Base-by-base conservation (phyloP, 2,329 filamentous ascomycete species). In the Xylariales sp. region DNA sequence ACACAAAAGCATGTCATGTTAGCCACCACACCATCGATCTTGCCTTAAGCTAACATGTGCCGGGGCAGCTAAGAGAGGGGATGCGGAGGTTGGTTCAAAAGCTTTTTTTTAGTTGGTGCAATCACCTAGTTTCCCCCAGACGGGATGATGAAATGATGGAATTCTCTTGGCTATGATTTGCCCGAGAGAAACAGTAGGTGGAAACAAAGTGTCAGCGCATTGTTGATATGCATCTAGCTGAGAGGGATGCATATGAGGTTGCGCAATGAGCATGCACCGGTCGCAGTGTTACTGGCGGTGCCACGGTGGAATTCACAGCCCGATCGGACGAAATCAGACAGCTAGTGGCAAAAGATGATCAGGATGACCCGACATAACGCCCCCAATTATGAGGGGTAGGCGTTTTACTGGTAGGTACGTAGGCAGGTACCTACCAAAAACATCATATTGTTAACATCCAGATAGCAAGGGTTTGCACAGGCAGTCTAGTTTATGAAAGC, bases 51-150 rank as follows among this genome's bases (percentile, higher is more conserved):
- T 12, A 58, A 48, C 14, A 10, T 62, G 54, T 62, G 34, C 65
- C 65, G 68, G 58, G 68, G 61, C 45, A 49, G 8, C 36, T 46
- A n/a, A 55, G 50, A 39, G 34, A 23, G 6, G 8, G 6, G 39
- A 36, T 49, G 48, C 61, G 50, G 60, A 10, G 61, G 61, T 36
- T 4, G 1, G 12, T 7, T 7, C 5, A 34, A 18, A 14, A 23
- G 10, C 34, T 45, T 23, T 45, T 45, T n/a, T 46, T 12, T 36
- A 46, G 46, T 52, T 57, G 28, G 62, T 54, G 46, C 12, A 36
- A 39, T 34, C 9, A 18, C 36, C 50, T 4, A 3, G 39, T 41
- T 41, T 28, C 28, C 14, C 49, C 12, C 23, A 23, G 23, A 23
- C 23, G 23, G 23, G 23, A 23, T 23, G n/a, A 5, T 12, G 23